A percentile compares a stretch with the other conserved stretches of the same genome.
Evolutionary conservation across 2,329 filamentous ascomycete species (phyloP).

Genomic region (Ilyonectria mors-panacis): DNA sequence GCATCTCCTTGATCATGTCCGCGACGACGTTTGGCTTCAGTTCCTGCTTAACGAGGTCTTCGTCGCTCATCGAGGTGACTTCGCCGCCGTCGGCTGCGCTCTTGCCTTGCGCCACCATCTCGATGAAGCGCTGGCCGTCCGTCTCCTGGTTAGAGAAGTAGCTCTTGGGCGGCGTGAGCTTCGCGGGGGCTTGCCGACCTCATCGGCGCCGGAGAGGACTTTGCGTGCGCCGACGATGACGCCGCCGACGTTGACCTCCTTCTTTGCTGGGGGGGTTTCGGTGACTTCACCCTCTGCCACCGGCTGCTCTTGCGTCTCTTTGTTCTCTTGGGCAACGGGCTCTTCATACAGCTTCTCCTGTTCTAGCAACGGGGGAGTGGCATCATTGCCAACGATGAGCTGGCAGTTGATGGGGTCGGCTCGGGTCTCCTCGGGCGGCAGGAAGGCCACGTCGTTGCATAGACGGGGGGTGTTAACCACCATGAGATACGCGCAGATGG

Average conservation of each 20-base stretch:
- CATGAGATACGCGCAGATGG: constrained; percentile 94
- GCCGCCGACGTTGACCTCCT: constrained; percentile 65
- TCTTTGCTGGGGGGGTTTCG: constrained; percentile 51
- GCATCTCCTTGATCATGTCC: constrained; percentile 76
- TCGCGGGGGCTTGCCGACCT: constrained; percentile 64
- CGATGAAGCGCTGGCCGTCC: constrained; percentile 51
- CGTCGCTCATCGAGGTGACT: constrained; percentile 72
- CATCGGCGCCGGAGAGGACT: constrained; percentile 61
- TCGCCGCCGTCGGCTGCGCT: constrained; percentile 73
- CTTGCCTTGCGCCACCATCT: constrained; percentile 62
- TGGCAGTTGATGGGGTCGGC: constrained; percentile 84
- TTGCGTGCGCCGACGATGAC: constrained; percentile 67
- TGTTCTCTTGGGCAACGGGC: constrained; percentile 40
- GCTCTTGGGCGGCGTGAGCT: constrained; percentile 62
- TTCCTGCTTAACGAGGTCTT: constrained; percentile 78
- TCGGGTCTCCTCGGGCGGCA: constrained; percentile 82
- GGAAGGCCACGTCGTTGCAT: constrained; percentile 89
- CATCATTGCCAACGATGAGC: constrained; percentile 71
- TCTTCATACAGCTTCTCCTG: constrained; percentile 52
- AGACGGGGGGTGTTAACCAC: constrained; percentile 90
- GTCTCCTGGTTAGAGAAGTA: constrained; percentile 51
- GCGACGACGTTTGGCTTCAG: constrained; percentile 78
- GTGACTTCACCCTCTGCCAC: constrained; percentile 29
- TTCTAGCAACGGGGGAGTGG: constrained; percentile 57
- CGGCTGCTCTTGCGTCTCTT: constrained; percentile 17